Evolutionary conservation across 2,329 filamentous ascomycete genomes (phyloP), one percentile per base, ranked within the genome.

Genomic region (Sarocladium brachiariae): DNA sequence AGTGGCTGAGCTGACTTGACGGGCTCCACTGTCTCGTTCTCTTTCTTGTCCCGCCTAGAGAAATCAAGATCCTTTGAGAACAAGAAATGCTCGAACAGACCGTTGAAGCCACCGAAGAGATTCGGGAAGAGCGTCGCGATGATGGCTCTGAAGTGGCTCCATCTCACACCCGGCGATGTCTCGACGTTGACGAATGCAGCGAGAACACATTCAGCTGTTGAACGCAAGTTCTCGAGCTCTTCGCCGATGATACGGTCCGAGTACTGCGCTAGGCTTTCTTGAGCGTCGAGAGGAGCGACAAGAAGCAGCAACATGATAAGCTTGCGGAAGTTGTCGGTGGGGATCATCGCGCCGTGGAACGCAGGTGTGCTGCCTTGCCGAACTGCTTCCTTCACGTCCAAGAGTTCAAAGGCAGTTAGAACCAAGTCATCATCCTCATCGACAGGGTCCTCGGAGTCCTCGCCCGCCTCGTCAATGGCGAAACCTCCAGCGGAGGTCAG

Each of bases 61-160:
- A 87, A 77, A 57, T 87, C 81, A 19, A 89, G 70, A 55, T 84
- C 83, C 58, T 83, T 85, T 23, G 83, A 85, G 58, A 89, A 90
- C 23, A 89, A 73, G 57, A 90, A 89, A 61, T 84, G 83, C 56
- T 88, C 84, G 61, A 89, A 89, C 1, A 90, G 68, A 1, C 81
- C 75, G 54, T 78, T 81, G 55, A 89, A 76, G 0, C 84, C 82
- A 50, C 77, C 70, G 60, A 90, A 88, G 1, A 90, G 66, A 58
- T 80, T 81, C 1, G 85, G 84, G 49, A 85, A 74, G 41, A 77
- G 77, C 27, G 73, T 68, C 9, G 80, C 76, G 50, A 87, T 70
- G 27, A 84, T 73, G 5, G 70, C 67, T 60, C 77, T 75, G 67
- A 87, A 87, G 34, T 77, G 77, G 43, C 70, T 67, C 57, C 80